Evolutionary conservation across 208 protist genomes (phyloP), one percentile per base, ranked within the genome.

Genomic region (Leishmania major): DNA sequence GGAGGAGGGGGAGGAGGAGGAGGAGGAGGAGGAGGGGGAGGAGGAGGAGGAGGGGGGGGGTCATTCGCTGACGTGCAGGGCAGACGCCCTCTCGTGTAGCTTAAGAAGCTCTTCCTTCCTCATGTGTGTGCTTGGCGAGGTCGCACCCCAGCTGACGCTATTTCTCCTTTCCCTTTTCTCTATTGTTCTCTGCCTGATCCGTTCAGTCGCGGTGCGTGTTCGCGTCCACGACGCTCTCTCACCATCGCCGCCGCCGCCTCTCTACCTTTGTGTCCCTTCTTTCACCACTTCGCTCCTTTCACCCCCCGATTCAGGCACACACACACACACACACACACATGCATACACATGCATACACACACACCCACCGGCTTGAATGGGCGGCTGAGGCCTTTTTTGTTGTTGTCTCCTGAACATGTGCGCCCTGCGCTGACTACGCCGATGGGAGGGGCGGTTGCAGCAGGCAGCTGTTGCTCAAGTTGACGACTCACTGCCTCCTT

Each of bases 231-330:
- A n/a, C 35, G 22, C 19, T 28, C 35, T 17, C 15, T 45, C 19
- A 22, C 22, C 67, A 43, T 49, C 25, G 22, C 19, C 19, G 17
- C 35, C 67, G n/a, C 11, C 62, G 53, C 40, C 10, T 35, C 11
- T 35, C n/a, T n/a, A 45, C 64, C 64, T 70, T 70, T 10, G 40
- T 31, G 31, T 35, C 35, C 31, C 67, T 71, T 76, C 22, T 40
- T 67, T 72, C 45, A 10, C 81, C 31, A 78, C 49, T 11, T 80
- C 35, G 4, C 79, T 70, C 35, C 22, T 22, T 57, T 57, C 53
- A 57, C 53, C 53, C 51, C 19, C 53, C 19, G 53, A 57, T 25
- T 57, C 19, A 47, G 53, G 3, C 53, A 57, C 19, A 6, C 53
- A 17, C 55, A 59, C 22, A 40, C 64, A 40, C 64, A 70, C 64